Evolutionary conservation across 108 stramenopile genomes (phyloP), one percentile per base, ranked within the genome.

Genomic region (Skeletonema tropicum): DNA sequence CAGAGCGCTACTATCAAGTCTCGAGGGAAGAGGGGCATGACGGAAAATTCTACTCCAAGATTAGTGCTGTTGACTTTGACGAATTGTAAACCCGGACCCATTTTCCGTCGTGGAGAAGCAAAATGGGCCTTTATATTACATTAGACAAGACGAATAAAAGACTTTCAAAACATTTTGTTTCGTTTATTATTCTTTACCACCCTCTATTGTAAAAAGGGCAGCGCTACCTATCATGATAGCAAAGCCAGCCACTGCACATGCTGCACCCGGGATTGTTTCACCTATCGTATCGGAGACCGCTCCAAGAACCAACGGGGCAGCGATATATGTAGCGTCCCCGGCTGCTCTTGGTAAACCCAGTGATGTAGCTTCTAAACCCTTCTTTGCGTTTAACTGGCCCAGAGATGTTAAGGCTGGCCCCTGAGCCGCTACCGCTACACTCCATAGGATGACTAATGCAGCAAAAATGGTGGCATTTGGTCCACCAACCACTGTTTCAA

Each of bases 1-100:
- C 98, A 8, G 98, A 98, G 68, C 88, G 91, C 60, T 98, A 97
- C 74, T 99, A 92, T 60, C 92, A 95, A 60, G 89, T 99, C 12
- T 81, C 86, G 8, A 83, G 98, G 35, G 97, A 98, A 82, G 88
- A 92, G 64, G 87, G 84, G 31, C 21, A 83, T 31, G 96, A 94
- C 65, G 91, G 89, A 31, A 89, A 85, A 57, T 90, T 75, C 74
- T 95, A 95, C 65, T 92, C 90, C 63, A 92, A 91, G 77, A 95
- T 95, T 66, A 74, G 80, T 70, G 88, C 90, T n/a, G 67, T 94
- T 64, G 90, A 91, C 52, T 93, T 89, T 90, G 92, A 90, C 14
- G 88, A 92, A 26, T 70, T 95, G 55, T 85, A 77, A 55, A 6
- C 52, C 42, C 23, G 52, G 9, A 17, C 17, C 52, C 23, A 23